Evolutionary conservation across 2,329 filamentous ascomycete genomes (phyloP).

Genomic region (Monilinia vaccinii-corymbosi): DNA sequence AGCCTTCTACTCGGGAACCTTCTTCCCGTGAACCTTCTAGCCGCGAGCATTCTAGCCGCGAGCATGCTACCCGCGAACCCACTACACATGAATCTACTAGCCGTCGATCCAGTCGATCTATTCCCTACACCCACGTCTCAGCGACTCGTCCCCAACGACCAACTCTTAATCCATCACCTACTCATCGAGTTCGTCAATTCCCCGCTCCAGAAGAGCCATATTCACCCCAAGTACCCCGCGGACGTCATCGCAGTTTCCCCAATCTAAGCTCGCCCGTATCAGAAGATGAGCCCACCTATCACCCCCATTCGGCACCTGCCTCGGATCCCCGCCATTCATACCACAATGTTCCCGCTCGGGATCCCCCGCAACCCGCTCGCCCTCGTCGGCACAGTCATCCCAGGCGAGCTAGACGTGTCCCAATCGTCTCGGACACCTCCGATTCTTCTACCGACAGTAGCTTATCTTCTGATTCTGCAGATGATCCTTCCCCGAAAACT

Average conservation of each 20-base stretch:
- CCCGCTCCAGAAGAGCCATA: constrained; percentile 34
- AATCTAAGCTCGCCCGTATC: constrained; percentile 23
- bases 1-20: constrained; percentile 12
- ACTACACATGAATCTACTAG: neutral
- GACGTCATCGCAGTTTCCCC: constrained; percentile 24
- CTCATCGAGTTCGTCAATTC: constrained; percentile 31
- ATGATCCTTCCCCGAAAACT: constrained; percentile 5
- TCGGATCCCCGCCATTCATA: neutral
- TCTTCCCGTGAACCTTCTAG: constrained; percentile 15
- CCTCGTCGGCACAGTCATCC: constrained; percentile 43
- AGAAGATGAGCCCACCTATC: constrained; percentile 16
- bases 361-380: constrained; percentile 9
- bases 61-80: neutral
- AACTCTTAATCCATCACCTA: constrained; percentile 25
- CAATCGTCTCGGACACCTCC: neutral
- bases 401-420: constrained; percentile 21
- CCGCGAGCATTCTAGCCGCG: neutral
- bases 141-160: constrained; percentile 20
- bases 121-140: constrained; percentile 19
- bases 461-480: constrained; percentile 3
- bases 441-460: neutral
- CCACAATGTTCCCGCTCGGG: neutral
- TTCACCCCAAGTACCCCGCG: constrained; percentile 17
- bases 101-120: constrained; percentile 10
- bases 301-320: constrained; percentile 12